Evolutionary conservation across 352 stramenopile genomes (phyloP).

Genomic region (Globisporangium rhizosaccharum): DNA sequence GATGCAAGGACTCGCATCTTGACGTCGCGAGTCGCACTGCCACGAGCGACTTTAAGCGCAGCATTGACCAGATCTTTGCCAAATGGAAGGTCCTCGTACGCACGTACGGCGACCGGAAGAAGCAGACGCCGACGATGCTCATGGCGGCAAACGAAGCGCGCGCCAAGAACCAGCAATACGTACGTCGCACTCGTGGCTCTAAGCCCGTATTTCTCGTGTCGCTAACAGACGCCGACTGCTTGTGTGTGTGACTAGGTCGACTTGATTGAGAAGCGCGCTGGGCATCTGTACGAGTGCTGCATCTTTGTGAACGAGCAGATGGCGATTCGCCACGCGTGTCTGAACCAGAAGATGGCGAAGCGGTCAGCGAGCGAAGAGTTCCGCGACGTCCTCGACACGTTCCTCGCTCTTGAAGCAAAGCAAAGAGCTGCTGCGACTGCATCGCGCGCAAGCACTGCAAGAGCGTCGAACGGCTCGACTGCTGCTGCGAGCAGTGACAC

Average conservation of each 20-base stretch:
- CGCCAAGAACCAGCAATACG: constrained; percentile 24
- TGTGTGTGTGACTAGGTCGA: constrained; percentile 16
- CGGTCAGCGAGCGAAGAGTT: constrained; percentile 67
- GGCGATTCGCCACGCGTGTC: constrained; percentile 49
- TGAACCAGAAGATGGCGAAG: constrained; percentile 72
- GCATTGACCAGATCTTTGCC: constrained; percentile 31
- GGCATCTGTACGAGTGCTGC: constrained; percentile 40
- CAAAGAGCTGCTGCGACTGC: neutral
- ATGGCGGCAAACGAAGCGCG: constrained; percentile 71
- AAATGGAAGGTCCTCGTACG: constrained; percentile 44
- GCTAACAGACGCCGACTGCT: no score
- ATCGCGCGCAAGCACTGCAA: neutral
- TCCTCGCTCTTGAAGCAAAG: constrained; percentile 16
- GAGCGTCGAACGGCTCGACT: neutral
- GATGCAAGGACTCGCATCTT: constrained; percentile 21
- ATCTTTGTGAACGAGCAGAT: constrained; percentile 39
- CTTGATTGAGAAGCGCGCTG: constrained; percentile 12
- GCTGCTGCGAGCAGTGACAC: constrained; percentile 1
- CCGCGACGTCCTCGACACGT: constrained; percentile 49
- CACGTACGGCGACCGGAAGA: constrained; percentile 42
- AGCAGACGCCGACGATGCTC: constrained; percentile 39
- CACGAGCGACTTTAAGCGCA: constrained; percentile 24
- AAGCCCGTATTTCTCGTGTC: no score
- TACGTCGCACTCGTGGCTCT: constrained; percentile 5
- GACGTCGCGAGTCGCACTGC: constrained; percentile 28